phyloP scores from a whole-genome alignment of 2,329 filamentous ascomycete species.

The Fusarium sp. region DNA sequence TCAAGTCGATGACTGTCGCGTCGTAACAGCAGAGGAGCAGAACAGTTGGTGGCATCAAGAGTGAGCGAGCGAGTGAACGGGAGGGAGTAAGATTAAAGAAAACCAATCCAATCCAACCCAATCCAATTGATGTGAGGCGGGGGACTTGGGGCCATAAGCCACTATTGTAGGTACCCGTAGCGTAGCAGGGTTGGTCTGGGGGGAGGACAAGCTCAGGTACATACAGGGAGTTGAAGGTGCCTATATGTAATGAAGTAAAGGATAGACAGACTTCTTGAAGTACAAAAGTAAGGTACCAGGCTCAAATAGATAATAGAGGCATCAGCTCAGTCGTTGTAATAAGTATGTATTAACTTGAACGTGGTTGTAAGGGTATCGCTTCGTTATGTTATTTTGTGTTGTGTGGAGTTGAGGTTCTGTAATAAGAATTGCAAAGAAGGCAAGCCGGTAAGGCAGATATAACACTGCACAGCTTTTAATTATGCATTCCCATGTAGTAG shows the following conservation, averaged over 20 bases:
- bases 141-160: conserved; percentile 34
- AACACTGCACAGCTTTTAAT: neutral
- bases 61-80: conserved; percentile 19
- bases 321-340: neutral
- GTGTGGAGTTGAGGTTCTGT: conserved; percentile 9
- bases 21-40: conserved; percentile 28
- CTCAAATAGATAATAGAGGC: neutral
- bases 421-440: neutral
- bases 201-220: neutral
- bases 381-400: neutral
- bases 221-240: neutral
- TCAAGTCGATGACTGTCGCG: conserved; percentile 34
- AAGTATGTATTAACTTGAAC: neutral
- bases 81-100: conserved; percentile 42
- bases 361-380: neutral
- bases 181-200: conserved; percentile 13
- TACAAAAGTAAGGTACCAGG: neutral
- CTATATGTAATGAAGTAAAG: neutral
- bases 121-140: conserved; percentile 34
- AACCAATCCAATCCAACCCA: conserved; percentile 28
- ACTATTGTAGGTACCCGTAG: conserved; percentile 34
- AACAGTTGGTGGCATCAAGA: conserved; percentile 38
- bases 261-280: neutral
- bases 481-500: neutral
- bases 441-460: neutral